These are phyloP conservation scores for Poa annua DNA, from an alignment of 176 grass and related monocot genomes.

Conservation along the genomic window DNA sequence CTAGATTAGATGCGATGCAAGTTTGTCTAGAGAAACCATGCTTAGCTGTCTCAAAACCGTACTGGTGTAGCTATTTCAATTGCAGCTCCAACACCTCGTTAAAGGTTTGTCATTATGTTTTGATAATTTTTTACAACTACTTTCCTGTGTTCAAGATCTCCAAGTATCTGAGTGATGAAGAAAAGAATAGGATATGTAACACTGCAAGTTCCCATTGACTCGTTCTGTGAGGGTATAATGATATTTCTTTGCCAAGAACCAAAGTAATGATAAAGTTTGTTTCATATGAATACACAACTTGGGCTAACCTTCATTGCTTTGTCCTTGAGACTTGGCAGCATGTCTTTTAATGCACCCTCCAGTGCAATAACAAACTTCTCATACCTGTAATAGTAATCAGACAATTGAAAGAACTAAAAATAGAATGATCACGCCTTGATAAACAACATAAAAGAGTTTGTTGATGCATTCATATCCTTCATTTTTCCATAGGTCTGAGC, in stretches of 20 bases:
- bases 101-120: background rate
- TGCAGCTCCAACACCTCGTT: constrained; percentile 25
- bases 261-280: background rate
- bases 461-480: background rate
- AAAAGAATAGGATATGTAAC: constrained; percentile 4
- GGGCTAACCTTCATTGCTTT: constrained; percentile 91
- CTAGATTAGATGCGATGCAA: constrained; percentile 10
- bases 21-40: constrained; percentile 17
- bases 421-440: background rate
- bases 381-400: constrained; percentile 61
- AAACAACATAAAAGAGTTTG: constrained; percentile 26
- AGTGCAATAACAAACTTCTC: constrained; percentile 92
- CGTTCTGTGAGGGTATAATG: background rate
- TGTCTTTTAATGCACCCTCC: constrained; percentile 94
- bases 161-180: constrained; percentile 19
- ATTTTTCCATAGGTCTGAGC: constrained; percentile 6
- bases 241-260: background rate
- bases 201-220: constrained; percentile 12
- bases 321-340: constrained; percentile 94
- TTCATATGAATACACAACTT: constrained; percentile 39
- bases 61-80: background rate
- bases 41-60: constrained; percentile 17
- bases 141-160: constrained; percentile 14
- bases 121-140: background rate
- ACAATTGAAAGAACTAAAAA: background rate